These are phyloP conservation scores for Blepharisma undulans DNA, from an alignment of 169 alveolate genomes.

Conservation along the genomic window DNA sequence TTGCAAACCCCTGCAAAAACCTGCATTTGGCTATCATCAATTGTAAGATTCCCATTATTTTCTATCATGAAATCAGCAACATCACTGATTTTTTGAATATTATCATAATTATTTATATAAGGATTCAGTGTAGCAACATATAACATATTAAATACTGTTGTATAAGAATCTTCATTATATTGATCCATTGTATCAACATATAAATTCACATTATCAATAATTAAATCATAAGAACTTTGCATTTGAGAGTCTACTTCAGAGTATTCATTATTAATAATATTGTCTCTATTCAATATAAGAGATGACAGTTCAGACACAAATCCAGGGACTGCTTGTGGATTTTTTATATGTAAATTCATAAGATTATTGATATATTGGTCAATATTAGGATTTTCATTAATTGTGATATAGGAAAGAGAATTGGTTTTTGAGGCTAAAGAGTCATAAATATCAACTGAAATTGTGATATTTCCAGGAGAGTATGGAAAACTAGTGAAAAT, in stretches of 20 bases:
- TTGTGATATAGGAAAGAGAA: neutral
- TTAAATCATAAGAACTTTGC: neutral
- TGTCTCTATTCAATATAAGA: neutral
- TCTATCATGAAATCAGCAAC: neutral
- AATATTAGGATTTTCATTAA: neutral
- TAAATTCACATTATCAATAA: neutral
- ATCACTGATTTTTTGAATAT: neutral
- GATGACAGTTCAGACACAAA: neutral
- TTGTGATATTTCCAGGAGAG: neutral
- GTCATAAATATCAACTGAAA: neutral
- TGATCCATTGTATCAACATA: neutral
- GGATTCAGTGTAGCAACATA: neutral
- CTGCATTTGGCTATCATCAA: neutral
- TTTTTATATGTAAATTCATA: neutral
- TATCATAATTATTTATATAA: neutral
- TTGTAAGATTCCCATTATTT: neutral
- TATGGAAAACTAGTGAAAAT: neutral
- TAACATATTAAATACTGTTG: neutral
- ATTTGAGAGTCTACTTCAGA: neutral
- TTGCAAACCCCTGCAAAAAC: neutral
- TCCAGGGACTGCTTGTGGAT: neutral
- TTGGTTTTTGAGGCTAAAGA: neutral
- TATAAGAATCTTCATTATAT: neutral
- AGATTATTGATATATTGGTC: neutral
- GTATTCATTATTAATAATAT: neutral